Evolutionary conservation across 768 basidiomycete species (phyloP).

Genomic region (Suillus paluster): DNA sequence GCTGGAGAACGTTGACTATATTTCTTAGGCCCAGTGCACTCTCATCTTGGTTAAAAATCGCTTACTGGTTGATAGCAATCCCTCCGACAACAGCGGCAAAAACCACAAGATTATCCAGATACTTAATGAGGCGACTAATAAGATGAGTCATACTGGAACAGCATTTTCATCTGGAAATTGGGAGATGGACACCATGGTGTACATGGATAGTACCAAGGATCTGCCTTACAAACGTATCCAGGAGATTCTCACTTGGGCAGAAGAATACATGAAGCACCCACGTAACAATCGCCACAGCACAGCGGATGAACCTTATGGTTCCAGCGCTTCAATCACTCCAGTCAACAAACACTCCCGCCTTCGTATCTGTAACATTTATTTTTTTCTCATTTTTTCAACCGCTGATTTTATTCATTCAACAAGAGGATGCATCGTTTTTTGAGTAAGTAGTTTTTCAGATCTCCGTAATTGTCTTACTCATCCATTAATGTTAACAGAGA

Average conservation of each 20-base stretch:
- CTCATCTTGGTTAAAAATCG: constrained; percentile 5
- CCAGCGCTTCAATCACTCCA: no score
- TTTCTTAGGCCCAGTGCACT: constrained; percentile 9
- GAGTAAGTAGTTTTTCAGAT: no score
- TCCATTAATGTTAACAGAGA: no score
- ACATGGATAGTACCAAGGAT: background rate
- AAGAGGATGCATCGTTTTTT: no score
- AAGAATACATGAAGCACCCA: background rate
- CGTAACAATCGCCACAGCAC: no score
- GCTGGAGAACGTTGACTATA: constrained; percentile 4
- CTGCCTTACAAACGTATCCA: no score
- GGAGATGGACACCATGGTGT: background rate
- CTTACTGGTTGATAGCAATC: background rate
- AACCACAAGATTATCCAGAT: constrained; percentile 10
- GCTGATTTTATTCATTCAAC: no score
- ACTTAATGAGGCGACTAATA: constrained; percentile 11
- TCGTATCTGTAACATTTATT: no score
- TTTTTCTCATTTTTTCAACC: no score
- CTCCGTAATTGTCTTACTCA: no score
- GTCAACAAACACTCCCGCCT: no score
- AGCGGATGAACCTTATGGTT: no score
- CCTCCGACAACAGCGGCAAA: background rate
- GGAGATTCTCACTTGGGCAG: background rate
- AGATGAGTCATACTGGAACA: background rate
- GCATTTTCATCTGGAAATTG: background rate